Evolutionary conservation across 75 land plant genomes (phyloP), one percentile per base, ranked within the genome.

Genomic region (Sequoia sempervirens): DNA sequence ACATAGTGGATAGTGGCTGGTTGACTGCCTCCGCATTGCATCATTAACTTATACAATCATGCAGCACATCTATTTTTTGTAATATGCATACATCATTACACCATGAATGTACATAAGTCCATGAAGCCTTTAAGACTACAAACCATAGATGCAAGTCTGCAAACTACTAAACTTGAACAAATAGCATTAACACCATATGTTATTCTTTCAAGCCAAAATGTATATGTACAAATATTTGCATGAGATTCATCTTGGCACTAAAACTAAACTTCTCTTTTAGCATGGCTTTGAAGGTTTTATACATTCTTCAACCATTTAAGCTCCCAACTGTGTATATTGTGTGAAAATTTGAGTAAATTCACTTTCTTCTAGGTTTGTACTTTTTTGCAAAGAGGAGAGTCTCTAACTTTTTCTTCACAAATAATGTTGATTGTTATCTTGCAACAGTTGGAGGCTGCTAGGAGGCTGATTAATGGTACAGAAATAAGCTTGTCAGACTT

Each of bases 401-500:
- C 4, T 26, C 5, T 46, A 38, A 47, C 15, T 85, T 45, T 10
- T 78, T 78, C 47, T 26, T 41, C 43, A 78, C 32, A 23, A 43
- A 37, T 43, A 78, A 43, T 78, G 36, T 34, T 34, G 36, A 34
- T 34, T 34, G 79, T 78, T 45, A 37, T 10, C 80, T 23, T 45
- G 28, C 47, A 43, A 32, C 83, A 96, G 99, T 83, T 94, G 88
- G 87, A 91, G 89, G 90, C 90, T 17, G 69, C 92, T 6, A 86
- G 90, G 84, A 88, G 86, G 66, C 93, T 97, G 23, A 82, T 95
- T 58, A 84, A 90, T 53, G 99, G 99, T 3, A 92, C 89, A 52
- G 96, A 95, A 88, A 90, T 97, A 81, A 88, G 85, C 79, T 75
- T 97, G 86, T 91, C 86, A 66, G 96, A 95, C 86, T 82, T 97